Evolutionary conservation across 2,329 filamentous ascomycete genomes (phyloP), one percentile per base, ranked within the genome.

Genomic region (Cordyceps militaris): DNA sequence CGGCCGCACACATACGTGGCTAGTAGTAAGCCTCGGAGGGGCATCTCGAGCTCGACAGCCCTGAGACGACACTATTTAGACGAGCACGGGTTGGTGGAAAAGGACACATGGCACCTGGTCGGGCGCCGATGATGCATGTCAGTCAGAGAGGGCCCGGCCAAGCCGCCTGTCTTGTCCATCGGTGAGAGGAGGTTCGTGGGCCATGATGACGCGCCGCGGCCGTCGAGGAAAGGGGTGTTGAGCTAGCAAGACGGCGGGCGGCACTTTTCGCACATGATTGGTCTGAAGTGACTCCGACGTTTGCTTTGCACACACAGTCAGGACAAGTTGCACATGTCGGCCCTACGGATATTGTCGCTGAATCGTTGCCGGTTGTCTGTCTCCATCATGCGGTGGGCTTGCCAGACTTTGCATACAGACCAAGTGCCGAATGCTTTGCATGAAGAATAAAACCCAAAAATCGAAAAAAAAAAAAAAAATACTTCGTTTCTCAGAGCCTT

Each of bases 131-230:
- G 46, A 14, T 48, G 46, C 46, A 28, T 46, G 43, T 28, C 13
- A 51, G 43, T 28, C 13, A 51, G 48, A 40, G 10, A 7, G 9
- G n/a, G 38, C 24, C 43, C 11, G 40, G n/a, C n/a, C 34, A 36
- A 14, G 14, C 34, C 32, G 32, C 32, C 10, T 34, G 46, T 48
- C n/a, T n/a, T n/a, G n/a, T n/a, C n/a, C n/a, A n/a, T n/a, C n/a
- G n/a, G n/a, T n/a, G n/a, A n/a, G n/a, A n/a, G n/a, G n/a, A n/a
- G n/a, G n/a, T n/a, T n/a, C 23, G 23, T 19, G 11, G 46, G 46
- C n/a, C 46, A 44, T 44, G 51, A 52, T 52, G 36, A 52, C 36
- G 36, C n/a, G n/a, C n/a, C n/a, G n/a, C n/a, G n/a, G n/a, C n/a
- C n/a, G n/a, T n/a, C n/a, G 34, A 16, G 34, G 34, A 36, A 36